Evolutionary conservation across 768 basidiomycete species (phyloP), one percentile per base, ranked within the genome.

Genomic region (Boletus rex-veris): DNA sequence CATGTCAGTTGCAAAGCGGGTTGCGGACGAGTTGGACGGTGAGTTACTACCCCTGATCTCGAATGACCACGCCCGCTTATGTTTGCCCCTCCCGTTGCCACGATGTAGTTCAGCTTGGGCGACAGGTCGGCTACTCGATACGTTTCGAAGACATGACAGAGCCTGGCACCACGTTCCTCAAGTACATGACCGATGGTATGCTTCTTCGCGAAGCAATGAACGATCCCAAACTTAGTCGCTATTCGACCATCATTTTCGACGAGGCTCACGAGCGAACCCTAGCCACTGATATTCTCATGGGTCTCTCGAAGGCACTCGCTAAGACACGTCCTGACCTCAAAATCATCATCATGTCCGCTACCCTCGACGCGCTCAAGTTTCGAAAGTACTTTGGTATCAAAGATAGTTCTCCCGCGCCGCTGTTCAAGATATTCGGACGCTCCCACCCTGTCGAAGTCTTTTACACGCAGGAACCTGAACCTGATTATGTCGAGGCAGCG

Each of bases 171-270:
- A 98, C 97, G 0, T 97, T 99, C 73, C 78, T 99, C 58, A 98
- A 97, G 70, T 98, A 99, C 76, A 97, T 98, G 95, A 99, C 97
- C 15, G 97, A 99, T 63, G 97, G 96, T 81, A 97, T 98, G 94
- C 85, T 92, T 51, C 82, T 96, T n/a, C 86, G 94, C 18, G 94
- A 97, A 75, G 94, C 93, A 5, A 99, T 98, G 95, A 92, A 95
- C 72, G 96, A 98, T 71, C 89, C 92, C 9, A 80, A 83, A 18
- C 81, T 98, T 37, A 77, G 80, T 26, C 84, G 94, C 4, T 99
- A 99, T 71, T 96, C 92, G 18, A 98, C 96, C 19, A 94, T 99
- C 73, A 98, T 99, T 64, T 83, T 98, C 52, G 97, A 99, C 70
- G 97, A 99, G 75, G 97, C 93, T 6, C 97, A 99, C 75, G 97